Conservation (phyloP, 352 stramenopile genomes). For the Pythium utonaiense region DNA sequence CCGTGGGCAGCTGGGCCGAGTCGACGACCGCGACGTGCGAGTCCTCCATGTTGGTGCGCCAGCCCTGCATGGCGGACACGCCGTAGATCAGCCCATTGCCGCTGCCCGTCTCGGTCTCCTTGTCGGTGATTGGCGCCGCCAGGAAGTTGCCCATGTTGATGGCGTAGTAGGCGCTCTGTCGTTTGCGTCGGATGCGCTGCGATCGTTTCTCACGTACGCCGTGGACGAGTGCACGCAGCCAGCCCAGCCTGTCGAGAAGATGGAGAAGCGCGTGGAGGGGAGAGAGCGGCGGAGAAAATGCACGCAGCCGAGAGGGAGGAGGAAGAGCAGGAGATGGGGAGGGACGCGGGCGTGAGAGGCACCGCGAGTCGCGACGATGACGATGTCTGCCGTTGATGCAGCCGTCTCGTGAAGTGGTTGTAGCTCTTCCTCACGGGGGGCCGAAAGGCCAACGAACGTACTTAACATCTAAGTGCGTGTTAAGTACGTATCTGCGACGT, state of each 20-base stretch:
- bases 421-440: background rate
- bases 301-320: no score
- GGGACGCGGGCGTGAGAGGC: no score
- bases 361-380: background rate
- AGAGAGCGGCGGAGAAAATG: background rate
- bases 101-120: conserved; percentile 50
- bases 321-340: no score
- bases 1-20: conserved; percentile 34
- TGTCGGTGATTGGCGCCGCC: conserved; percentile 69
- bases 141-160: conserved; percentile 79
- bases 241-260: background rate
- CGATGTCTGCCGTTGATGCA: background rate
- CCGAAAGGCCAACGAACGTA: conserved; percentile 4
- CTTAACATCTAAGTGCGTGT: conserved; percentile 7
- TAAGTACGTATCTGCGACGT: conserved; percentile 2
- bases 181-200: background rate
- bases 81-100: conserved; percentile 62
- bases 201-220: conserved; percentile 1
- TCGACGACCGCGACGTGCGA: conserved; percentile 61
- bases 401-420: background rate
- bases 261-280: background rate
- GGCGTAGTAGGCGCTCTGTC: conserved; percentile 13
- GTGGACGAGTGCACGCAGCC: background rate
- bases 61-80: conserved; percentile 78
- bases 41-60: conserved; percentile 83